phyloP scores from a whole-genome alignment of 192 early-diverging fungal species.

The Backusella sp. region DNA sequence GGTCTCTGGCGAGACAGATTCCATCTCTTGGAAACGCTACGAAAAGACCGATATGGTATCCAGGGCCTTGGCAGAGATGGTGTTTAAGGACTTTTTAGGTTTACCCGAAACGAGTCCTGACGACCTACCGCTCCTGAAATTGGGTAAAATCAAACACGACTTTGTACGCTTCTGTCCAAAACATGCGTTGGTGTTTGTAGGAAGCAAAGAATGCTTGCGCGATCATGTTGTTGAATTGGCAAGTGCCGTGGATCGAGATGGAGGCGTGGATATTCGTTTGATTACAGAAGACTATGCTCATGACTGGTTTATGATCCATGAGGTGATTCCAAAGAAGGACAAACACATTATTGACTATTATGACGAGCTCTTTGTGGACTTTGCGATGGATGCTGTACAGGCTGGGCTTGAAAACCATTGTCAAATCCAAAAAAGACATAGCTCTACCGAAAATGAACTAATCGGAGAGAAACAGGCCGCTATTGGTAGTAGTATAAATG shows the following conservation, averaged over 20 bases:
- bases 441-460: not conserved
- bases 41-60: conserved; percentile 22
- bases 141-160: conserved; percentile 7
- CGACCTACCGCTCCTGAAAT: conserved; percentile 10
- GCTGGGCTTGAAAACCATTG: not conserved
- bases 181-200: conserved; percentile 20
- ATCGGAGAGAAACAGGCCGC: not conserved
- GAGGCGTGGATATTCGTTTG: conserved; percentile 10
- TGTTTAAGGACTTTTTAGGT: conserved; percentile 29
- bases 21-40: conserved; percentile 30
- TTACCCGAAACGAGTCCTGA: not conserved
- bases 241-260: conserved; percentile 4
- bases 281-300: conserved; percentile 28
- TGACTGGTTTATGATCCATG: conserved; percentile 39
- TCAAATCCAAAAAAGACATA: not conserved
- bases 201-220: conserved; percentile 27
- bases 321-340: conserved; percentile 26
- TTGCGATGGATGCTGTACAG: conserved; percentile 10
- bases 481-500: not conserved
- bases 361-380: conserved; percentile 29
- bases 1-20: conserved; percentile 17
- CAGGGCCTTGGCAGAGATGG: conserved; percentile 6
- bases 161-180: conserved; percentile 24
- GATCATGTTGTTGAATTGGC: conserved; percentile 26
- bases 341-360: conserved; percentile 13